Evolutionary conservation across 768 basidiomycete species (phyloP), one percentile per base, ranked within the genome.

Genomic region (Fibroporia radiculosa): DNA sequence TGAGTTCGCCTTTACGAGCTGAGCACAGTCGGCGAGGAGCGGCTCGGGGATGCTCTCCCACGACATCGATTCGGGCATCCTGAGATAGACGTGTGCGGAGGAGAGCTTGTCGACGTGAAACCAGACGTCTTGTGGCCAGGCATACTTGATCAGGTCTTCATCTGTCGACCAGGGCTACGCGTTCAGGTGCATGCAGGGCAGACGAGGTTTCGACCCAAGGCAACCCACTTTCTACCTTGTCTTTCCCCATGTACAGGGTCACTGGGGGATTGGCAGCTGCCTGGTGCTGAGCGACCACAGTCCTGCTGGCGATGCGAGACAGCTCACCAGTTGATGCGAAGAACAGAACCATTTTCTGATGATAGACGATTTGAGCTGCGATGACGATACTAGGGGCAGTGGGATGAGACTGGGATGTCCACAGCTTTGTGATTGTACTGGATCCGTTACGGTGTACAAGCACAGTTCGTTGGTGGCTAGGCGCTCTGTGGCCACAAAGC

Each of bases 61-160:
- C 24, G 70, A 62, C 73, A 93, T 84, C n/a, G 66, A 70, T 2
- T 78, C 75, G 0, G 87, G 75, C 72, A 97, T 79, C 26, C 93
- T 84, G n/a, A 98, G 70, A 62, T 98, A 98, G 31, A 98, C 93
- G 62, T 97, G 92, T 1, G 93, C 93, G 3, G 93, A 96, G 0
- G 91, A 95, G 23, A 98, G 79, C 62, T 93, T 95, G 71, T 98
- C 96, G 49, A 99, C 96, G 63, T 98, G 96, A 53, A 98, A 96
- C 90, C 88, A 90, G 42, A 90, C 66, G 49, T 91, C 88, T 62
- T 84, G 79, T 6, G 86, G 84, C 83, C 84, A 85, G 6, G 86
- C 93, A 56, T 91, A 96, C 64, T 80, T 87, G 56, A 98, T 91
- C 40, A 98, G 67, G 39, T 96, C 93, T 62, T 98, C 95, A 67